phyloP scores from a whole-genome alignment of 2,329 filamentous ascomycete species.

The Coniella lustricola region DNA sequence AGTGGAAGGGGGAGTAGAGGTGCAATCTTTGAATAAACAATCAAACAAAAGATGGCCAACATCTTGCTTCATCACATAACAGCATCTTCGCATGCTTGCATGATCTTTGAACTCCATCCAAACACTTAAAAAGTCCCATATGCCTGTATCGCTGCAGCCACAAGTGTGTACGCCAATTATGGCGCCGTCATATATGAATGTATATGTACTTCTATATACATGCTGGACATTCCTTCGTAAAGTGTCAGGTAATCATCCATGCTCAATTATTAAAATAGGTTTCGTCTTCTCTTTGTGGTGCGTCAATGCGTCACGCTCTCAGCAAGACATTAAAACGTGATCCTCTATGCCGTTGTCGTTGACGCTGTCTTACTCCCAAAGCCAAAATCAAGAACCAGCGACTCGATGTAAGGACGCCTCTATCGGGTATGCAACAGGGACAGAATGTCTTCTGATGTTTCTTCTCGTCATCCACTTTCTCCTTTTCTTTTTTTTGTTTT shows the following conservation, averaged over 20 bases:
- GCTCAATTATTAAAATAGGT: slow-evolving; percentile 13
- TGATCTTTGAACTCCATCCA: too few species aligned
- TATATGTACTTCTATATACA: slow-evolving; percentile 22
- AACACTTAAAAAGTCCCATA: too few species aligned
- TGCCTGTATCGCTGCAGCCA: too few species aligned
- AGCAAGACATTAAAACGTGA: background rate
- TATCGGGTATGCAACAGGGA: slow-evolving; percentile 23
- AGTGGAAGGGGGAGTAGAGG: slow-evolving; percentile 36
- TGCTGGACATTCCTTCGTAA: slow-evolving; percentile 11
- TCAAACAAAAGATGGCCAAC: too few species aligned
- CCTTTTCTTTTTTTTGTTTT: slow-evolving; percentile 43
- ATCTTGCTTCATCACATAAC: background rate
- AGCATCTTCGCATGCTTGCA: too few species aligned
- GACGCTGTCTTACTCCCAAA: slow-evolving; percentile 23
- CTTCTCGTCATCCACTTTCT: slow-evolving; percentile 33
- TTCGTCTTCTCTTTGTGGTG: background rate
- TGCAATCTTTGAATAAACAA: too few species aligned
- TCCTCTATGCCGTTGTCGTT: slow-evolving; percentile 6
- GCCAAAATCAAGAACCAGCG: slow-evolving; percentile 25
- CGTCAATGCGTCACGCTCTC: slow-evolving; percentile 10
- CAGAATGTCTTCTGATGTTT: slow-evolving; percentile 41
- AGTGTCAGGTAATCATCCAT: slow-evolving; percentile 7
- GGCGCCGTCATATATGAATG: too few species aligned
- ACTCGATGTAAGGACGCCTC: slow-evolving; percentile 24
- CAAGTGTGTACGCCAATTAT: too few species aligned